Evolutionary conservation across 768 basidiomycete genomes (phyloP), one percentile per base, ranked within the genome.

Genomic region (Heimioporus sp.): DNA sequence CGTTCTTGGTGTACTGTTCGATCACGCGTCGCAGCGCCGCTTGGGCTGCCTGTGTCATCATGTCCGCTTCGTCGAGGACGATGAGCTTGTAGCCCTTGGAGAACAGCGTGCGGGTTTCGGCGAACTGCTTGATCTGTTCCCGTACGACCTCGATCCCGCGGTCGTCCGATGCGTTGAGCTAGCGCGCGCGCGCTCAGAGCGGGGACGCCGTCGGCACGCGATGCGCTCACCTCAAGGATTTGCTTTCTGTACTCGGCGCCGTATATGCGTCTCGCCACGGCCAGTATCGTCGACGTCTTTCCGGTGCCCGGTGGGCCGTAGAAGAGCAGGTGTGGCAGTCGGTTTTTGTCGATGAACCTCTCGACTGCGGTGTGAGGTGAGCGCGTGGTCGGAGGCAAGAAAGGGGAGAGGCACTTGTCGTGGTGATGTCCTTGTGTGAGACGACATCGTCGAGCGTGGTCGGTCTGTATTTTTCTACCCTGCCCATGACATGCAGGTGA

Each of bases 31-130:
- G 89, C 30, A 99, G 81, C 21, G 97, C 97, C 4, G 95, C 91
- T 66, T 99, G 97, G 2, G 97, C 97, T 50, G 91, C 88, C 56
- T 93, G 87, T 0, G 97, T 99, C 97, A 99, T 99, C 96, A 97
- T 97, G 76, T 99, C 97, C n/a, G 97, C 97, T 71, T 99, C 97
- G 60, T 99, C 97, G 32, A 99, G 83, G 55, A 99, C 86, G 70
- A 99, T 96, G 66, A 99, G 86, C 65, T 98, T 99, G 81, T 86
- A 98, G 16, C 92, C 92, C 63, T 94, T 94, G 12, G 92, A 83
- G 65, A 85, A 88, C 7, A 98, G 72, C 10, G 93, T 97, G 46
- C 93, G 83, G 13, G 95, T 98, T 72, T 95, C 92, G 1, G 97
- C 94, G 61, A 98, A 99, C 65, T 92, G 93, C 68, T 98, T 99